A percentile compares a stretch with the other conserved stretches of the same genome.
Conservation (phyloP, 2,329 filamentous ascomycete species). For the Cladosporium austrohemisphaericum region DNA sequence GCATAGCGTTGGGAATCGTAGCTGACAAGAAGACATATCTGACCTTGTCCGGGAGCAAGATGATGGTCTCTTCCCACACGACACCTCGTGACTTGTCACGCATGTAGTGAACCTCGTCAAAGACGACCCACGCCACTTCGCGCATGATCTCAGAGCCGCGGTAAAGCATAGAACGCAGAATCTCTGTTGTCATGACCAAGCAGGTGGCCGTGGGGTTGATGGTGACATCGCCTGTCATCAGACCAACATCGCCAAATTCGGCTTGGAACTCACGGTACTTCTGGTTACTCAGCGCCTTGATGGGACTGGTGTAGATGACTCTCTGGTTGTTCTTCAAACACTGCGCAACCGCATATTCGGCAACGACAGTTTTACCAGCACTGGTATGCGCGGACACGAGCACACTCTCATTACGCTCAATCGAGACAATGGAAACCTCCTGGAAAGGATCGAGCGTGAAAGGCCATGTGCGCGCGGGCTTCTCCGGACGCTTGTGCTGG, state of each 20-base stretch:
- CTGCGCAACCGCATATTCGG: slow-evolving; percentile 96
- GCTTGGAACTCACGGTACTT: slow-evolving; percentile 96
- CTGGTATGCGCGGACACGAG: slow-evolving; percentile 95
- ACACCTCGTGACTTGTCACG: slow-evolving; percentile 89
- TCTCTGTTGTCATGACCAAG: slow-evolving; percentile 98
- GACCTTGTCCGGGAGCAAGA: slow-evolving; percentile 95
- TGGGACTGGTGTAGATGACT: slow-evolving; percentile 98
- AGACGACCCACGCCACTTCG: slow-evolving; percentile 96
- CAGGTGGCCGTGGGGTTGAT: slow-evolving; percentile 98
- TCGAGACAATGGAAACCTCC: slow-evolving; percentile 87
- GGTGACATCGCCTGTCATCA: slow-evolving; percentile 99
- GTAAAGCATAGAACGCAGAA: slow-evolving; percentile 97
- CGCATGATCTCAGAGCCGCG: slow-evolving; percentile 98
- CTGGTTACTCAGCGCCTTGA: slow-evolving; percentile 97
- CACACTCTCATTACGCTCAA: slow-evolving; percentile 93
- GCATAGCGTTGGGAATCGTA: slow-evolving; percentile 97
- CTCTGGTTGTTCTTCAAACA: slow-evolving; percentile 95
- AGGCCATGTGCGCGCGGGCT: slow-evolving; percentile 77
- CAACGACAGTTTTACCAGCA: slow-evolving; percentile 96
- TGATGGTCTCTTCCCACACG: slow-evolving; percentile 99
- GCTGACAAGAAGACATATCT: slow-evolving; percentile 97
- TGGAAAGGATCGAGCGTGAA: slow-evolving; percentile 98
- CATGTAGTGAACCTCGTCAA: slow-evolving; percentile 99
- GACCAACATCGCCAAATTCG: slow-evolving; percentile 91
- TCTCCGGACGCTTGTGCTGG: slow-evolving; percentile 82